Conservation (phyloP, 768 basidiomycete genomes). For the Termitomyces sp. region DNA sequence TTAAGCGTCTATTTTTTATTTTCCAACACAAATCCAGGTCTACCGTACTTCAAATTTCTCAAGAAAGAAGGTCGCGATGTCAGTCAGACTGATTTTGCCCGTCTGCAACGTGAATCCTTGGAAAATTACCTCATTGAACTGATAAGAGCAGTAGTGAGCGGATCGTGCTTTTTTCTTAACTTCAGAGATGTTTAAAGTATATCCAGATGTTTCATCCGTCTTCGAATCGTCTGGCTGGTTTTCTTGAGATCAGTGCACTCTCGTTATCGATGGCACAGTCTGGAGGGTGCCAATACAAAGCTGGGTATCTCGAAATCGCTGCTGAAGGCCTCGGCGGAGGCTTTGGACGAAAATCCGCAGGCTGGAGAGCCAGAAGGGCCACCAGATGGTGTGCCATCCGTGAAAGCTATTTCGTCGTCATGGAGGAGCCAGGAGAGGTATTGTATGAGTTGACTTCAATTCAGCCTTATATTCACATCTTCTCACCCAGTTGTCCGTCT, state of each 20-base stretch:
- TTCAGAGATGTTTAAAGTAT: not conserved
- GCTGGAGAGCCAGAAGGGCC: slow-evolving; percentile 57
- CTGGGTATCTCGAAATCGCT: slow-evolving; percentile 72
- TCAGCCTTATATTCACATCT: not conserved
- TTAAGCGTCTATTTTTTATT: not conserved
- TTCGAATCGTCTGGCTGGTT: slow-evolving; percentile 83
- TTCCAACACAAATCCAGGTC: slow-evolving; percentile 37
- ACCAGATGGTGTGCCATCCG: slow-evolving; percentile 89
- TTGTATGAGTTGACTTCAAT: not conserved
- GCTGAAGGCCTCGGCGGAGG: slow-evolving; percentile 47
- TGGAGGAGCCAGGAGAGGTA: slow-evolving; percentile 86
- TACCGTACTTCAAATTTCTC: slow-evolving; percentile 90
- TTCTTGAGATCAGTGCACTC: slow-evolving; percentile 89
- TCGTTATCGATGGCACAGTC: slow-evolving; percentile 75
- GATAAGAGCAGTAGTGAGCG: slow-evolving; percentile 82
- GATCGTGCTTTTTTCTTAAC: not conserved
- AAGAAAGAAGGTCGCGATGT: slow-evolving; percentile 59
- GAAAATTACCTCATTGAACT: slow-evolving; percentile 88
- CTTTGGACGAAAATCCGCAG: slow-evolving; percentile 64
- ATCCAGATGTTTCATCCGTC: slow-evolving; percentile 92
- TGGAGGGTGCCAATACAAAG: slow-evolving; percentile 90
- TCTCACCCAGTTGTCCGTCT: slow-evolving; percentile 69
- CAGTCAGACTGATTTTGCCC: slow-evolving; percentile 72
- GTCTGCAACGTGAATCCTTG: slow-evolving; percentile 74
- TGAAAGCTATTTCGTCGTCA: slow-evolving; percentile 86